phyloP scores from a whole-genome alignment of 2,329 filamentous ascomycete genomes.

The Nigrospora oryzae region DNA sequence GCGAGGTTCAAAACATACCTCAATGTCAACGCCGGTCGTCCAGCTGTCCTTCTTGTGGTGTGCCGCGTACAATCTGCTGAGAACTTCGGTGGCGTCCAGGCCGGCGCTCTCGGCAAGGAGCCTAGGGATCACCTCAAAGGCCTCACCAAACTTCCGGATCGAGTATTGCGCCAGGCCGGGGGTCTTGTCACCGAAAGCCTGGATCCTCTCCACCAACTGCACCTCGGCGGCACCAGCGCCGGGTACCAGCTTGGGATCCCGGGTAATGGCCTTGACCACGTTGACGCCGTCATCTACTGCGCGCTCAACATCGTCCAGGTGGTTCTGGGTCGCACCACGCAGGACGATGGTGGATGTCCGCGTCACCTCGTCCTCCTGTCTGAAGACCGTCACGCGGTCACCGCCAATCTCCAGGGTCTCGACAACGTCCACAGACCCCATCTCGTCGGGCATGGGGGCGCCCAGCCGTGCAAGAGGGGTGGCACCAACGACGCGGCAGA shows the following conservation, averaged over 20 bases:
- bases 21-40: conserved; percentile 89
- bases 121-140: conserved; percentile 93
- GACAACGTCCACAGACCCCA: conserved; percentile 89
- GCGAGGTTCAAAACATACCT: conserved; percentile 37
- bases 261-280: conserved; percentile 95
- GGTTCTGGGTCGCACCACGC: conserved; percentile 93
- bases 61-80: conserved; percentile 86
- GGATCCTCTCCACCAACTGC: conserved; percentile 87
- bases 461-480: conserved; percentile 93
- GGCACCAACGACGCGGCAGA: conserved; percentile 93
- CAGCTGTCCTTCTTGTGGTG: conserved; percentile 85
- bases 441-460: conserved; percentile 99
- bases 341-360: conserved; percentile 91
- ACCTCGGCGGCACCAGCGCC: conserved; percentile 93
- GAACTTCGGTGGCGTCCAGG: conserved; percentile 91
- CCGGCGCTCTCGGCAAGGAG: conserved; percentile 92
- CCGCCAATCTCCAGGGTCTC: conserved; percentile 97
- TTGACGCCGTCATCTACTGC: conserved; percentile 98
- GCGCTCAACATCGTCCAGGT: conserved; percentile 92
- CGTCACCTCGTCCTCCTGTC: conserved; percentile 88
- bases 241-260: conserved; percentile 82
- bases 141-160: conserved; percentile 95
- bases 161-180: conserved; percentile 90
- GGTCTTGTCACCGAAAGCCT: conserved; percentile 84
- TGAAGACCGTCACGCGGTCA: conserved; percentile 95